Evolutionary conservation across 2,329 filamentous ascomycete species (phyloP).

Genomic region (Calonectria pauciramosa): DNA sequence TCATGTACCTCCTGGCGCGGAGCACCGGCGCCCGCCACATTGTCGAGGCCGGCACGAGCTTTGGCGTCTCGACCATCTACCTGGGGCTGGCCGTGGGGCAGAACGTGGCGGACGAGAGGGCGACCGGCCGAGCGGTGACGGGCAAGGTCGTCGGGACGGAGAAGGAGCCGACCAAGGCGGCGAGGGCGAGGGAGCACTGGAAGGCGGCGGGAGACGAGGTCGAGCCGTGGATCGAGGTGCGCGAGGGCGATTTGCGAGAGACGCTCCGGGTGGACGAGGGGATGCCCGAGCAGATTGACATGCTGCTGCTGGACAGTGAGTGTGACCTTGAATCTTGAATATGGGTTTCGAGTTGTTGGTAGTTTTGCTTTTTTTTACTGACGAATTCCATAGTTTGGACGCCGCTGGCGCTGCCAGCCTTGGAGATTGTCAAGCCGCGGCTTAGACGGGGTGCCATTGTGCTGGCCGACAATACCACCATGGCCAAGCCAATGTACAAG

Average conservation of each 20-base stretch:
- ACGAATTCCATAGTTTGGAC: constrained; percentile 64
- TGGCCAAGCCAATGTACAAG: constrained; percentile 55
- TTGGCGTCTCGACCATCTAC: constrained; percentile 74
- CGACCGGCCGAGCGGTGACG: constrained; percentile 33
- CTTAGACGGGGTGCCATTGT: constrained; percentile 63
- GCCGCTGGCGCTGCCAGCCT: constrained; percentile 65
- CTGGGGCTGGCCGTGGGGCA: constrained; percentile 70
- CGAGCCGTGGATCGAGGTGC: constrained; percentile 65
- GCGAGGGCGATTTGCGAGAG: constrained; percentile 70
- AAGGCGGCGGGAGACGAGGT: constrained; percentile 64
- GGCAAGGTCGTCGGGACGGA: constrained; percentile 70
- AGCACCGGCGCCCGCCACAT: constrained; percentile 64
- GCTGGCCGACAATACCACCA: constrained; percentile 63
- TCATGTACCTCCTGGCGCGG: constrained; percentile 68
- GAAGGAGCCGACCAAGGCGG: constrained; percentile 68
- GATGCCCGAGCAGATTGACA: constrained; percentile 63
- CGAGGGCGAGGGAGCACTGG: constrained; percentile 68
- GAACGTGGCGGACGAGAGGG: constrained; percentile 51
- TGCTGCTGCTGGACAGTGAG: constrained; percentile 75
- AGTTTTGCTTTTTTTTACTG: no score
- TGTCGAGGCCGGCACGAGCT: constrained; percentile 74
- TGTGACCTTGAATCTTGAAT: constrained; percentile 37
- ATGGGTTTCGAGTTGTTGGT: no score
- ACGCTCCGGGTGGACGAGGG: constrained; percentile 58
- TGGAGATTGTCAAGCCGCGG: constrained; percentile 62